Percentiles rank a stretch among this genome's conserved stretches.
Conservation (phyloP, 2,329 filamentous ascomycete genomes). For the Colletotrichum orchidophilum region DNA sequence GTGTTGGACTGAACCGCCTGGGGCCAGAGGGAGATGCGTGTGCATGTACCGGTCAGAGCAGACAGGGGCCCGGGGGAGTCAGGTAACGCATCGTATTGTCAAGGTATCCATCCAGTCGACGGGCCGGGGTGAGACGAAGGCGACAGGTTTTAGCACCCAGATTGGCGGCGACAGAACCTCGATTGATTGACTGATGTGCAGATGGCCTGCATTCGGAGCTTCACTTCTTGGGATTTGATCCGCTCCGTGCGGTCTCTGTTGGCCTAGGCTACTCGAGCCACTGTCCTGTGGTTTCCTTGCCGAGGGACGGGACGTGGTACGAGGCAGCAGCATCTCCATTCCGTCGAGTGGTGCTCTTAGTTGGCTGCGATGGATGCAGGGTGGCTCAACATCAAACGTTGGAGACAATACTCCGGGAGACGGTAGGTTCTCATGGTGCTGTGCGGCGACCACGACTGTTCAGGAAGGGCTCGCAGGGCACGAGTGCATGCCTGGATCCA, state of each 20-base stretch:
- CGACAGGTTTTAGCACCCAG: slow-evolving; percentile 18
- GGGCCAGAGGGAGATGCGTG: slow-evolving; percentile 21
- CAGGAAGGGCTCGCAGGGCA: background rate
- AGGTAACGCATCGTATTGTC: slow-evolving; percentile 33
- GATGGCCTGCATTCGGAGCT: slow-evolving; percentile 18
- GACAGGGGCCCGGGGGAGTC: slow-evolving; percentile 11
- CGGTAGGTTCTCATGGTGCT: no score
- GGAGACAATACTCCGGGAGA: background rate
- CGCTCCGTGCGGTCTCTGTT: background rate
- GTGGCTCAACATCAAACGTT: background rate
- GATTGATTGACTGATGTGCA: slow-evolving; percentile 26
- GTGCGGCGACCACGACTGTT: background rate
- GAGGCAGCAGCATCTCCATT: background rate
- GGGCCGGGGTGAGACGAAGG: slow-evolving; percentile 11
- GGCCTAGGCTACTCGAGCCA: background rate
- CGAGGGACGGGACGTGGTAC: background rate
- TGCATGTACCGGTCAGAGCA: slow-evolving; percentile 32
- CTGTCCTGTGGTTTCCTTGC: background rate
- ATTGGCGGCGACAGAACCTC: slow-evolving; percentile 26
- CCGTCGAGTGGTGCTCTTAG: background rate
- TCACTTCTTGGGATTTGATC: background rate
- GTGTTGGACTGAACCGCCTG: slow-evolving; percentile 32
- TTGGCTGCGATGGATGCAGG: background rate
- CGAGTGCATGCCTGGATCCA: background rate
- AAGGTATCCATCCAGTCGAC: slow-evolving; percentile 29